Conservation (phyloP, 2,329 filamentous ascomycete genomes). For the Cytospora chrysosperma region DNA sequence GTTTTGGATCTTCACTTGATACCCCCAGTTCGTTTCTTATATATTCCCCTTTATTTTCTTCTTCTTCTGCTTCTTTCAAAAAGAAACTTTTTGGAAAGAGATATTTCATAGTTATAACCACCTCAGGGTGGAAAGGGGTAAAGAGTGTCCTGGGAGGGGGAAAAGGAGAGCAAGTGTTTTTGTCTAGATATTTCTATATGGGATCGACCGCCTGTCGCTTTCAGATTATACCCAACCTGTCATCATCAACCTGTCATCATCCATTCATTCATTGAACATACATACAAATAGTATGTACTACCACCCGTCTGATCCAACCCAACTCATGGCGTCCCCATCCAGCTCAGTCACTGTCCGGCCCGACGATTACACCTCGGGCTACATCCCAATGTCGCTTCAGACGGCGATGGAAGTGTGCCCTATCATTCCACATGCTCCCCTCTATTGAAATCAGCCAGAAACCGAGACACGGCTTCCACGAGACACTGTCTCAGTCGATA, state of each 20-base stretch:
- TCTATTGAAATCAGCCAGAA: no score
- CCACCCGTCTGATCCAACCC: background rate
- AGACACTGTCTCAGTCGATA: no score
- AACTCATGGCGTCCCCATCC: background rate
- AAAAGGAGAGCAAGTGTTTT: background rate
- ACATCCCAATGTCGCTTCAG: background rate
- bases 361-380: no score
- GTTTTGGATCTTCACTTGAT: constrained; percentile 16
- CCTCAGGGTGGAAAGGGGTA: constrained; percentile 9
- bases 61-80: background rate
- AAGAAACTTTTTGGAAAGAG: constrained; percentile 9
- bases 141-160: background rate
- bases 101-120: constrained; percentile 4
- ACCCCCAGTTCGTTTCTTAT: constrained; percentile 12
- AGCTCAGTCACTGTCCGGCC: background rate
- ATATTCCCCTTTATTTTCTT: background rate
- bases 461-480: no score
- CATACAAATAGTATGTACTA: no score
- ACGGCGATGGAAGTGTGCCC: constrained; percentile 10
- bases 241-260: background rate
- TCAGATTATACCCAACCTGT: constrained; percentile 12
- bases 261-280: background rate
- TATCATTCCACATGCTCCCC: constrained; percentile 34
- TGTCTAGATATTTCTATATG: background rate
- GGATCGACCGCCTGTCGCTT: constrained; percentile 17